Percentiles rank a stretch among this genome's conserved stretches.
Evolutionary conservation across 441 rosid species (phyloP).

Genomic region (Rhodomyrtus psidioides): DNA sequence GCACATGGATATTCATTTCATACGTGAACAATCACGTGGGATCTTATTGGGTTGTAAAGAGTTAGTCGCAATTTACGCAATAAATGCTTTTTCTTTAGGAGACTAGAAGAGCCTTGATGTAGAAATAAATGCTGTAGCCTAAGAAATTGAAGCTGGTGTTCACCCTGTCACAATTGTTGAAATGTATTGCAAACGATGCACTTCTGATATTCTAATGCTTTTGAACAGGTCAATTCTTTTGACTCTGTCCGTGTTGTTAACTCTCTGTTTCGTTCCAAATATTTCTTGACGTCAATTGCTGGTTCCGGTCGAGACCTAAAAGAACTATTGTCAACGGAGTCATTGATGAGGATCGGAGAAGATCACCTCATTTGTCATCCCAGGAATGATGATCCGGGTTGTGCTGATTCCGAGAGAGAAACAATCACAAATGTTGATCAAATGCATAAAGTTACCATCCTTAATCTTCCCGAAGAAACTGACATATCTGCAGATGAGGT

Average conservation of each 20-base stretch:
- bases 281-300: constrained; percentile 43
- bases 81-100: neutral
- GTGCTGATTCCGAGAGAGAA: constrained; percentile 18
- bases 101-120: neutral
- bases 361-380: constrained; percentile 16
- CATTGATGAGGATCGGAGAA: constrained; percentile 23
- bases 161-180: neutral
- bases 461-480: constrained; percentile 71
- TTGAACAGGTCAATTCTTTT: constrained; percentile 54
- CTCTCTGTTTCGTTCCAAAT: constrained; percentile 76
- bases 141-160: neutral
- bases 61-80: neutral
- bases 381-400: constrained; percentile 17
- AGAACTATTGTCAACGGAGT: constrained; percentile 20
- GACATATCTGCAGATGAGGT: constrained; percentile 17
- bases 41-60: neutral
- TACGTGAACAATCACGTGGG: neutral
- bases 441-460: constrained; percentile 78
- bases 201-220: neutral
- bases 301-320: constrained; percentile 24
- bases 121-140: neutral
- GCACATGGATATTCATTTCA: neutral
- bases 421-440: constrained; percentile 20
- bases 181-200: neutral
- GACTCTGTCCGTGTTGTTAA: constrained; percentile 65